Evolutionary conservation across 2,329 filamentous ascomycete genomes (phyloP).

Genomic region (Aspergillus uvarum): DNA sequence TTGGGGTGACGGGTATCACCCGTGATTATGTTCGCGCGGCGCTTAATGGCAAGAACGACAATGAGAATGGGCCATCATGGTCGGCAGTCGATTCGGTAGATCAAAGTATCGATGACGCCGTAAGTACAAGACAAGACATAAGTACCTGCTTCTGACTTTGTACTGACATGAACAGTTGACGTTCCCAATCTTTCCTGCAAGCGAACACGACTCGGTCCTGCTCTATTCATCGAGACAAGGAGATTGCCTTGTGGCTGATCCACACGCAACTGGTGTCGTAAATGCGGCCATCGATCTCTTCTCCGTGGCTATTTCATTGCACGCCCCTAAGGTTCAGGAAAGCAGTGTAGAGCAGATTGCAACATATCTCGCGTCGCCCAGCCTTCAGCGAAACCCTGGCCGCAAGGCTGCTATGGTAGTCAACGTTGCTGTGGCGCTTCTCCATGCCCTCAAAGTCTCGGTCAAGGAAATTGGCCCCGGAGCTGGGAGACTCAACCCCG

Average conservation of each 20-base stretch:
- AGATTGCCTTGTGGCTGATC: constrained; percentile 61
- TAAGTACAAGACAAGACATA: constrained; percentile 24
- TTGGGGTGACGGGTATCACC: constrained; percentile 85
- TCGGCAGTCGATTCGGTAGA: constrained; percentile 40
- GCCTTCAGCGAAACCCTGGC: constrained; percentile 79
- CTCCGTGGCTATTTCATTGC: constrained; percentile 83
- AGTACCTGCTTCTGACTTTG: not conserved
- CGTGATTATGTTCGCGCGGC: constrained; percentile 71
- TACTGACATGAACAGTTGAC: constrained; percentile 37
- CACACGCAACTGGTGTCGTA: constrained; percentile 87
- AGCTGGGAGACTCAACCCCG: constrained; percentile 69
- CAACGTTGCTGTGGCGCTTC: constrained; percentile 79
- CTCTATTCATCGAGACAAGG: constrained; percentile 63
- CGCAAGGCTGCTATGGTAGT: constrained; percentile 87
- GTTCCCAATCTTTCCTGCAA: constrained; percentile 72
- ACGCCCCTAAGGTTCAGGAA: constrained; percentile 88
- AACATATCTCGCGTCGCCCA: constrained; percentile 78
- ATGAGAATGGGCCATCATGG: constrained; percentile 52
- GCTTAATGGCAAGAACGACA: constrained; percentile 68
- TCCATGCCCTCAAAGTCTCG: constrained; percentile 78
- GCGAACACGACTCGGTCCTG: constrained; percentile 84
- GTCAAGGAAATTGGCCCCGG: constrained; percentile 74
- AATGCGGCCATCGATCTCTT: constrained; percentile 94
- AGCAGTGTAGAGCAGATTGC: constrained; percentile 92
- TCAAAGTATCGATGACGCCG: constrained; percentile 43